Evolutionary conservation across 2,329 filamentous ascomycete genomes (phyloP).

Genomic region (Xylariaceae sp.): DNA sequence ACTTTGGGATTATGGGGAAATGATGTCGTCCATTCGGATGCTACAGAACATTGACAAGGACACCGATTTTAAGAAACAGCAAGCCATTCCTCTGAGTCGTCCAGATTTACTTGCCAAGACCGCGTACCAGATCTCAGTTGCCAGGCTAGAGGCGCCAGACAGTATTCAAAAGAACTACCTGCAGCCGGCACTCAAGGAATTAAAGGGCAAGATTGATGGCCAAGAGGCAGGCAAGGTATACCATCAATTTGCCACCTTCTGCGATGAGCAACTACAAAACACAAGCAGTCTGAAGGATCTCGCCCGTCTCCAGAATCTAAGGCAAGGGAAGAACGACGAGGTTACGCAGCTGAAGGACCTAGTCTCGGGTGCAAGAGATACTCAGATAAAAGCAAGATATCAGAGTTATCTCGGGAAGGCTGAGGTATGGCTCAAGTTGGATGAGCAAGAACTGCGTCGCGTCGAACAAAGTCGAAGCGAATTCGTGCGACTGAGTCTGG

Average conservation of each 20-base stretch:
- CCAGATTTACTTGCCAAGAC: slow-evolving; percentile 82
- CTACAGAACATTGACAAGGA: slow-evolving; percentile 68
- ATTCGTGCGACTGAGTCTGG: slow-evolving; percentile 82
- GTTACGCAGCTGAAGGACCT: slow-evolving; percentile 66
- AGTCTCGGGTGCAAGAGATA: slow-evolving; percentile 44
- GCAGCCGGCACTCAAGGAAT: slow-evolving; percentile 74
- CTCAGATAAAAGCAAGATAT: slow-evolving; percentile 52
- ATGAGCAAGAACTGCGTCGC: slow-evolving; percentile 79
- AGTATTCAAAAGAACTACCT: slow-evolving; percentile 85
- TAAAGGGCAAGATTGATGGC: slow-evolving; percentile 64
- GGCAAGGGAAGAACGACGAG: slow-evolving; percentile 76
- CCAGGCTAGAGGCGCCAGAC: slow-evolving; percentile 85
- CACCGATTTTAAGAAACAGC: slow-evolving; percentile 56
- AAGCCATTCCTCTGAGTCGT: slow-evolving; percentile 67
- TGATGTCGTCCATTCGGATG: slow-evolving; percentile 82
- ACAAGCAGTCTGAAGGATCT: slow-evolving; percentile 81
- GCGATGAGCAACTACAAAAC: slow-evolving; percentile 88
- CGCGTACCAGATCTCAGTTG: slow-evolving; percentile 83
- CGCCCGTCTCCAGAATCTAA: slow-evolving; percentile 71
- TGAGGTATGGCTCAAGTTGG: slow-evolving; percentile 85
- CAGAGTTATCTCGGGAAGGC: slow-evolving; percentile 64
- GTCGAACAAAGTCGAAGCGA: slow-evolving; percentile 72
- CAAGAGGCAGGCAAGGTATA: slow-evolving; percentile 82
- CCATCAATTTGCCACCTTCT: slow-evolving; percentile 92
- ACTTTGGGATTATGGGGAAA: slow-evolving; percentile 91